phyloP scores from a whole-genome alignment of 1,139 yeast species.

The Saccharomyces hybrid region DNA sequence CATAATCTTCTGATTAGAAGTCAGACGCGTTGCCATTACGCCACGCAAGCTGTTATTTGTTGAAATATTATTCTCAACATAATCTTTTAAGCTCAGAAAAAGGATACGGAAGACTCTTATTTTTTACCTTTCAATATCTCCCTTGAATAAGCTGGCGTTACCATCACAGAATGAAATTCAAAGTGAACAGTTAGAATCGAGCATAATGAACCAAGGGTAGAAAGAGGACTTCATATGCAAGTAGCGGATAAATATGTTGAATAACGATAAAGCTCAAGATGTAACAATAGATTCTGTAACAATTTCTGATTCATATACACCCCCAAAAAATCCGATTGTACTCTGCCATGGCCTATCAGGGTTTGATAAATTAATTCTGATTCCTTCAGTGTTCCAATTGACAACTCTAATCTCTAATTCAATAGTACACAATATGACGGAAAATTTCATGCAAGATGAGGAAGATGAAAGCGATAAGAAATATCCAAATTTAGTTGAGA shows the following conservation, averaged over 20 bases:
- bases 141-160: too few relatives aligned
- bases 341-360: conserved; percentile 84
- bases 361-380: conserved; percentile 52
- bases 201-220: not conserved
- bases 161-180: too few relatives aligned
- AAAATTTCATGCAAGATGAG: conserved; percentile 19
- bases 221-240: not conserved
- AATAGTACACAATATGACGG: conserved; percentile 16
- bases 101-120: too few relatives aligned
- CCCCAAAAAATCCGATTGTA: conserved; percentile 57
- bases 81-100: too few relatives aligned
- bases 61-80: not conserved
- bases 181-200: not conserved
- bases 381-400: conserved; percentile 39
- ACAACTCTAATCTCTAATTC: conserved; percentile 22
- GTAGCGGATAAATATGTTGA: not conserved
- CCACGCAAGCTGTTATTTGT: conserved; percentile 41
- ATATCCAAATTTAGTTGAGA: conserved; percentile 35
- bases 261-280: not conserved
- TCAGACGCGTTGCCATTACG: conserved; percentile 58
- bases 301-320: conserved; percentile 20
- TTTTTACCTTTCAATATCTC: too few relatives aligned
- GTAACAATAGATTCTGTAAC: not conserved
- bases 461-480: conserved; percentile 11
- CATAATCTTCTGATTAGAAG: conserved; percentile 54